phyloP scores from a whole-genome alignment of 768 basidiomycete genomes.

The Hydnomerulius pinastri region DNA sequence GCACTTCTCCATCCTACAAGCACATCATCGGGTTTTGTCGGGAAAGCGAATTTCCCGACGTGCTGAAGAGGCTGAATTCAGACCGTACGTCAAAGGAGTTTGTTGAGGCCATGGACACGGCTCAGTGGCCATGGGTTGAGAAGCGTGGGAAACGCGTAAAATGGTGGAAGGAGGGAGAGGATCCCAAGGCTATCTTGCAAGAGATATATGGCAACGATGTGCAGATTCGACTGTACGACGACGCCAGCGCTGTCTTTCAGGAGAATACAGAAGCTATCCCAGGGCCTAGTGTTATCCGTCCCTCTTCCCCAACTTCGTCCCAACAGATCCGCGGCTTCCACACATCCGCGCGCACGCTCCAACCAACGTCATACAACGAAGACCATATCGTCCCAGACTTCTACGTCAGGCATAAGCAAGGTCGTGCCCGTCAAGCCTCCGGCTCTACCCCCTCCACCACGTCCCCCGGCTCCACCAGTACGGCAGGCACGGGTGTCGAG shows the following conservation, averaged over 20 bases:
- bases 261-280: too few relatives aligned
- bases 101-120: slow-evolving; percentile 38
- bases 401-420: slow-evolving; percentile 28
- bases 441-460: slow-evolving; percentile 4
- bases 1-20: slow-evolving; percentile 31
- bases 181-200: slow-evolving; percentile 17
- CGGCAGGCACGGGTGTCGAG: not conserved
- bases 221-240: not conserved
- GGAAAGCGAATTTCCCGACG: slow-evolving; percentile 30
- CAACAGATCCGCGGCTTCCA: slow-evolving; percentile 27
- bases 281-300: not conserved
- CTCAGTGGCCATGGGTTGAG: slow-evolving; percentile 37
- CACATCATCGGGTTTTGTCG: slow-evolving; percentile 38
- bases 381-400: slow-evolving; percentile 27
- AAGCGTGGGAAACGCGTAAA: slow-evolving; percentile 12
- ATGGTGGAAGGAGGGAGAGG: slow-evolving; percentile 33
- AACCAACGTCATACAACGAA: slow-evolving; percentile 29
- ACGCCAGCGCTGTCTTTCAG: not conserved
- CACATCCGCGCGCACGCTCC: slow-evolving; percentile 13
- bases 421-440: slow-evolving; percentile 4
- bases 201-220: slow-evolving; percentile 7
- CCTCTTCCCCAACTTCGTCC: not conserved
- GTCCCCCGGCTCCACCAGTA: slow-evolving; percentile 7
- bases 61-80: slow-evolving; percentile 36
- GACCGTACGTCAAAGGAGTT: slow-evolving; percentile 6